Evolutionary conservation across 78 protist genomes (phyloP).

Genomic region (Tieghemostelium lacteum): DNA sequence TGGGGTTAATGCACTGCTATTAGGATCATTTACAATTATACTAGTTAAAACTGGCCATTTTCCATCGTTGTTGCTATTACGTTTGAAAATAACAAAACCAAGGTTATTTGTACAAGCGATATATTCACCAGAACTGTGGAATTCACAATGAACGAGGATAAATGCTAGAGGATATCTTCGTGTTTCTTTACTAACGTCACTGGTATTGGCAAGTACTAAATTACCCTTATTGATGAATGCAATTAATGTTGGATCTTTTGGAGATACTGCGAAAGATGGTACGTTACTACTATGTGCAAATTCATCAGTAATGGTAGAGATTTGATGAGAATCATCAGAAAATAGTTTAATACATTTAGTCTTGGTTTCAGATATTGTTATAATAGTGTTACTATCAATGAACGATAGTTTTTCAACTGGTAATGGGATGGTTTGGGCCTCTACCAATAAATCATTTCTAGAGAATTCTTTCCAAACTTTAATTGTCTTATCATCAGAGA

Average conservation of each 20-base stretch:
- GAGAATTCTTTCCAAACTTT: conserved; percentile 24
- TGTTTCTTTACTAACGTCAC: background rate
- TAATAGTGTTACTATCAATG: background rate
- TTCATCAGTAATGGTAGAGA: background rate
- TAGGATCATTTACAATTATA: background rate
- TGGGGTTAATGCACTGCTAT: too few species aligned
- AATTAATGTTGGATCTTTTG: background rate
- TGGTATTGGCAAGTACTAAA: background rate
- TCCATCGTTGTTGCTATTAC: too few species aligned
- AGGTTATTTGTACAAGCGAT: background rate
- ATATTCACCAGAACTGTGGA: background rate
- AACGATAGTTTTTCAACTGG: background rate
- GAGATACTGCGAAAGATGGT: background rate
- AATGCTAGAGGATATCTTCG: background rate
- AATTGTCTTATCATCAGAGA: conserved; percentile 50
- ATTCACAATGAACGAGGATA: background rate
- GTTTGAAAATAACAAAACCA: background rate
- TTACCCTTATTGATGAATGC: background rate
- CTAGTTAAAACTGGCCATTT: background rate
- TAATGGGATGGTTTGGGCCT: background rate
- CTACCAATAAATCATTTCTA: conserved; percentile 7
- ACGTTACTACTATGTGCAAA: background rate
- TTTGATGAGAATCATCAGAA: background rate
- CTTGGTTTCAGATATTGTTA: background rate
- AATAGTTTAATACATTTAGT: background rate